Evolutionary conservation across 2,329 filamentous ascomycete genomes (phyloP).

Genomic region (Teratosphaeriaceae sp.): DNA sequence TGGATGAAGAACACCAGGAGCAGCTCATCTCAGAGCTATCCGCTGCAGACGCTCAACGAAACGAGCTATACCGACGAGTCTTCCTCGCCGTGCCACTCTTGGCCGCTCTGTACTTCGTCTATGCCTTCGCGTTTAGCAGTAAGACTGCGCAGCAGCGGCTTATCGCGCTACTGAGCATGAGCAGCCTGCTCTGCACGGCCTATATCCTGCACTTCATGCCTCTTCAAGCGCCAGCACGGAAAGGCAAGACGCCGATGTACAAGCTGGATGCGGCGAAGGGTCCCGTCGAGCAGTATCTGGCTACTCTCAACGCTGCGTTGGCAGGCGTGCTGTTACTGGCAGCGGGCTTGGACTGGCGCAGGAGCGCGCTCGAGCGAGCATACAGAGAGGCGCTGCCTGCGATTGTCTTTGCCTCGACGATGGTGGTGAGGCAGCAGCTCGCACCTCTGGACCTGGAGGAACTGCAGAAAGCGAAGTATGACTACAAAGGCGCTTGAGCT

Average conservation of each 20-base stretch:
- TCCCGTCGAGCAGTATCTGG: constrained; percentile 54
- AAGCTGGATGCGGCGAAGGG: constrained; percentile 22
- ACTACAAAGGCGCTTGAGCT: constrained; percentile 58
- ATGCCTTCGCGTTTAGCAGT: constrained; percentile 37
- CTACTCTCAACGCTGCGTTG: constrained; percentile 55
- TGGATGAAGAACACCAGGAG: constrained; percentile 72
- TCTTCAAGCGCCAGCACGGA: constrained; percentile 41
- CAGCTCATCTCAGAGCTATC: constrained; percentile 51
- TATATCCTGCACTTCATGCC: constrained; percentile 49
- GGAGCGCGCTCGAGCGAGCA: constrained; percentile 21
- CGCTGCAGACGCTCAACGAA: constrained; percentile 43
- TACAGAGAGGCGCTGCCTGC: constrained; percentile 35
- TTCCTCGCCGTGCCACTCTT: constrained; percentile 57
- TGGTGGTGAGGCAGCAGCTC: constrained; percentile 61
- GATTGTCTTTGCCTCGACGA: constrained; percentile 53
- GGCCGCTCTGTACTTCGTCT: constrained; percentile 50
- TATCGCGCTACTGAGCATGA: constrained; percentile 52
- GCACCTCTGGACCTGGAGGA: constrained; percentile 62
- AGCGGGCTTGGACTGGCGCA: constrained; percentile 35
- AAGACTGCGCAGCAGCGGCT: constrained; percentile 33
- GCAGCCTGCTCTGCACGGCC: constrained; percentile 56
- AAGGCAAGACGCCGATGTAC: constrained; percentile 25
- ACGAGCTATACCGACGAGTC: constrained; percentile 29
- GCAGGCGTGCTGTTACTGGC: constrained; percentile 45
- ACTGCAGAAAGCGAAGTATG: constrained; percentile 56